Evolutionary conservation across 164 flowering plant genomes (phyloP).

Genomic region (Nymphaea thermarum): DNA sequence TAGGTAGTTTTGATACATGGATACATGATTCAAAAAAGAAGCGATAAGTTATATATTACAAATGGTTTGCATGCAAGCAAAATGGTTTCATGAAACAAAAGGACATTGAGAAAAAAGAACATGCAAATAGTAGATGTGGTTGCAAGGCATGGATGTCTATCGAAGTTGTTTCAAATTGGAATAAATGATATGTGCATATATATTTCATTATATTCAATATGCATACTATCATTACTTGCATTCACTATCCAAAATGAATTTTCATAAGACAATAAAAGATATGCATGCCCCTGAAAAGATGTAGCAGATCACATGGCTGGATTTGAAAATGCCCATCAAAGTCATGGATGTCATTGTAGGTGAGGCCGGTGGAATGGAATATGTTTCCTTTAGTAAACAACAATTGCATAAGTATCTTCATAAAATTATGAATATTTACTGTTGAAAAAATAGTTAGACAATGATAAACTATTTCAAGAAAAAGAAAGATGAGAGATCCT

Average conservation of each 20-base stretch:
- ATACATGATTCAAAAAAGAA: background rate
- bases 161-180: background rate
- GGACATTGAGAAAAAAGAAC: background rate
- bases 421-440: too few species aligned
- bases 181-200: background rate
- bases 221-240: background rate
- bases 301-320: too few species aligned
- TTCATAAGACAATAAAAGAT: background rate
- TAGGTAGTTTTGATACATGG: background rate
- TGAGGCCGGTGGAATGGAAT: too few species aligned
- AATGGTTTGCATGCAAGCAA: background rate
- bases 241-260: background rate
- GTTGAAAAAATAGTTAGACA: background rate
- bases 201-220: too few species aligned
- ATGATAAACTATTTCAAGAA: slow-evolving; percentile 1
- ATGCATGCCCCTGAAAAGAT: too few species aligned
- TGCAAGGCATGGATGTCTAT: background rate
- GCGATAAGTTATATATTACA: background rate
- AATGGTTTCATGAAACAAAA: background rate
- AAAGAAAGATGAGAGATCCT: background rate
- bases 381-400: too few species aligned
- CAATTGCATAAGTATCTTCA: too few species aligned
- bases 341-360: too few species aligned
- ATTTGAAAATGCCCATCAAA: too few species aligned
- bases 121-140: background rate